A percentile compares a stretch with the other conserved stretches of the same genome.
Evolutionary conservation across 495 filamentous ascomycete species (phyloP).

Genomic region (Penicillium waksmanii): DNA sequence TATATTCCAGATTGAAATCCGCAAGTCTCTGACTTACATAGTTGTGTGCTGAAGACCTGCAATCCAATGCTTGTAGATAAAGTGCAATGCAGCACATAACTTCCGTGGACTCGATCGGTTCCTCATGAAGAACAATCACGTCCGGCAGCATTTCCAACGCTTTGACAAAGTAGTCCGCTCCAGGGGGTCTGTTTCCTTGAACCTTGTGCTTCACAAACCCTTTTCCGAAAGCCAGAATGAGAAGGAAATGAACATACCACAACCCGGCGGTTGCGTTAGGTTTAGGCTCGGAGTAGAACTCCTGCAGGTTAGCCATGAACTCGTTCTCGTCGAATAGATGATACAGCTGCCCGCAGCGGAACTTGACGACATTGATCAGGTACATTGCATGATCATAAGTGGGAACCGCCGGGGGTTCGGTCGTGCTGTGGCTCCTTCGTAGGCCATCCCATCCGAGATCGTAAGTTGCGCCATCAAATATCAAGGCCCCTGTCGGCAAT

Average conservation of each 20-base stretch:
- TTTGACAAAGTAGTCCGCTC: constrained; percentile 42
- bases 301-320: constrained; percentile 43
- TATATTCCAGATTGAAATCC: background rate
- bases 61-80: constrained; percentile 47
- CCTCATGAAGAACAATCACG: constrained; percentile 34
- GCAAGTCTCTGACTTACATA: constrained; percentile 29
- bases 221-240: constrained; percentile 50
- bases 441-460: constrained; percentile 47
- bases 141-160: constrained; percentile 47
- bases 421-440: constrained; percentile 22
- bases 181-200: constrained; percentile 36
- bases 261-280: constrained; percentile 28
- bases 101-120: constrained; percentile 42
- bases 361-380: constrained; percentile 49
- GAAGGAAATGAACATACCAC: constrained; percentile 51
- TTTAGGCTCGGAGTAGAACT: constrained; percentile 38
- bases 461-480: constrained; percentile 45
- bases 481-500: constrained; percentile 37
- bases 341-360: constrained; percentile 48
- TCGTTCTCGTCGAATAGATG: constrained; percentile 48
- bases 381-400: constrained; percentile 46
- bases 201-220: constrained; percentile 42
- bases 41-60: constrained; percentile 40
- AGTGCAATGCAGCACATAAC: constrained; percentile 49
- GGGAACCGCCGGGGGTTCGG: constrained; percentile 36